A percentile compares a stretch with the other conserved stretches of the same genome.
Conservation (phyloP, 2,329 filamentous ascomycete species). For the Diaporthe caulivora region DNA sequence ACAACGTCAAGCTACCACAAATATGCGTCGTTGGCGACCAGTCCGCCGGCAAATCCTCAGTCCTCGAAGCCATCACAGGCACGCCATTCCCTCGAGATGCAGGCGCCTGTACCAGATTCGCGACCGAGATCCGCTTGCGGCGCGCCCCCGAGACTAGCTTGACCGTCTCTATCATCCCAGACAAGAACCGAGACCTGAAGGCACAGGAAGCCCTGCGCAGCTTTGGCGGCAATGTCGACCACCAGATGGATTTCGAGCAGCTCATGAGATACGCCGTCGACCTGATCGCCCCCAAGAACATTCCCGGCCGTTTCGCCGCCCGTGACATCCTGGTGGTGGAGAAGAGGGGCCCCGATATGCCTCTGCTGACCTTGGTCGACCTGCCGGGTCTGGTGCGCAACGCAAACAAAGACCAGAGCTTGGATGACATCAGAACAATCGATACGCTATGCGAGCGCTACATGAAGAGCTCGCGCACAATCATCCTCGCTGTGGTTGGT, state of each 20-base stretch:
- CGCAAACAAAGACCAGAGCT: constrained; percentile 65
- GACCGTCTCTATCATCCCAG: constrained; percentile 67
- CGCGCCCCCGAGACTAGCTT: constrained; percentile 58
- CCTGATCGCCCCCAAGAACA: constrained; percentile 62
- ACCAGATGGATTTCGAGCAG: constrained; percentile 60
- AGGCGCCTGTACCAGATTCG: constrained; percentile 72
- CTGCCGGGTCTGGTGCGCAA: constrained; percentile 70
- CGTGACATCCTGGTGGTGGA: constrained; percentile 69
- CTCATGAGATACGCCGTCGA: constrained; percentile 65
- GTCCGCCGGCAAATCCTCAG: constrained; percentile 73
- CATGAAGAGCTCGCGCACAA: constrained; percentile 67
- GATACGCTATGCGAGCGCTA: constrained; percentile 64
- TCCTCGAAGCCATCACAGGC: constrained; percentile 73
- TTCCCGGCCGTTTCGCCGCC: constrained; percentile 64
- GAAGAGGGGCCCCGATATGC: constrained; percentile 69
- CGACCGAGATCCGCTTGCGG: constrained; percentile 70
- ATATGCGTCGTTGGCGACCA: constrained; percentile 75
- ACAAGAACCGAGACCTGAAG: constrained; percentile 58
- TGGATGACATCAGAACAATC: constrained; percentile 65
- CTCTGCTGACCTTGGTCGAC: constrained; percentile 72
- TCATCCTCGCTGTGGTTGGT: constrained; percentile 67
- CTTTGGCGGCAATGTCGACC: constrained; percentile 61
- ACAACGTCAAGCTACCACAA: constrained; percentile 64
- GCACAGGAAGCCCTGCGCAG: constrained; percentile 62
- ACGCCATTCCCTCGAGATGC: constrained; percentile 72